Base-by-base conservation (phyloP, 495 filamentous ascomycete species). In the Penicillium samsonianum region DNA sequence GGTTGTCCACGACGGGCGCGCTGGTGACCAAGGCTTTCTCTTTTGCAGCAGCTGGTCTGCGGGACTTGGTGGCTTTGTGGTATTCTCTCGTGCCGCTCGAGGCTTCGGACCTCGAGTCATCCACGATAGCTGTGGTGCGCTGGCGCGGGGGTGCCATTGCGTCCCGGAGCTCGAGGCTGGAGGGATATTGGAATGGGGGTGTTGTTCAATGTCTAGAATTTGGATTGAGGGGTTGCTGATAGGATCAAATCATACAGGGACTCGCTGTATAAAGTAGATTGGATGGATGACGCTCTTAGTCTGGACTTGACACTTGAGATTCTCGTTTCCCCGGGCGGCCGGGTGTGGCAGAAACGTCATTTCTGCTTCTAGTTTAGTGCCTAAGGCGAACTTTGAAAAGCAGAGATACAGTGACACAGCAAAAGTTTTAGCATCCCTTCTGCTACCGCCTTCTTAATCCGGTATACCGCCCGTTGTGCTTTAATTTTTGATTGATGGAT, bases 101-200 rank as follows among this genome's bases (percentile, higher is more conserved):
- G 28, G 78, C 76, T 70, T 83, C 80, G 20, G 80, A 82, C 40
- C 80, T 70, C 40, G 80, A 82, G 65, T 83, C 80, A 49, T 83
- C 80, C 26, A 73, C 65, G 46, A 71, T 59, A 16, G 72, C 73
- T 46, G 74, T 61, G 45, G 73, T 68, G 44, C 75, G 73, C 64
- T 77, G 75, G 50, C 76, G 76, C 69, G 76, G 76, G 69, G 76
- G 76, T 59, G 76, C 74, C 76, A 79, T 79, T 56, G 53, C 57
- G 35, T 38, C 35, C n/a, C 35, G 26, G 28, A 50, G 45, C 41
- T 53, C 59, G 40, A 30, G 52, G 38, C n/a, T 48, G 25, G 48
- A 38, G 53, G 45, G 48, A 31, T 43, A 14, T 40, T 55, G 44
- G 33, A 46, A 14, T 44, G 35, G 53, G 42, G 25, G 37, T 9